Base-by-base conservation (phyloP, 352 stramenopile species). In the Globisporangium acanthophoron region DNA sequence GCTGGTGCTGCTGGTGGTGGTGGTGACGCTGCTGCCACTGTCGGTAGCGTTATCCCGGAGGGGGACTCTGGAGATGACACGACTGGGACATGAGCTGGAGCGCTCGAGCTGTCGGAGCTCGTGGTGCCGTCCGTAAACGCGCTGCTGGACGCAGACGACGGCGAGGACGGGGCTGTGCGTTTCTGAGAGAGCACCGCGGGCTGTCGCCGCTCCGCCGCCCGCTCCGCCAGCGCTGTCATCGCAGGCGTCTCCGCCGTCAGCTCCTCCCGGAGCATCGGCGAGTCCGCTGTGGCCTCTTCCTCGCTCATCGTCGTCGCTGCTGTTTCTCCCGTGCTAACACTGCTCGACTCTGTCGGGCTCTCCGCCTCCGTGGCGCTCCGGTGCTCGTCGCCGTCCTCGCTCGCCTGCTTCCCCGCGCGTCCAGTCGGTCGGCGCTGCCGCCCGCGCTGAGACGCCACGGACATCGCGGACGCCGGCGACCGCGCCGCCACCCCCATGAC, bases 401-500 rank as follows among this genome's bases (percentile, higher is more conserved):
- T 40, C 44, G 41, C 13, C 18, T 9, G n/a, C 43, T 47, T 47
- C 0, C 18, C 16, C 5, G 43, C 12, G 5, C 43, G 18, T 9
- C 6, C n/a, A 1, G 7, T 29, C 20, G 44, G 21, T 7, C 44
- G 44, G 44, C 41, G 41, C 44, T 27, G 18, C 15, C 41, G 41
- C 4, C 41, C 41, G 18, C 41, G 41, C 29, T 29, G 7, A 16
- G n/a, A 37, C 16, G 37, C 18, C 15, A 18, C 18, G 24, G 24
- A 27, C 24, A 27, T 27, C 24, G 24, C 24, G 24, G 24, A 27
- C 33, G 12, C 64, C 37, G 20, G 69, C 52, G 39, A 39, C 18
- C 31, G 31, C 20, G 50, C 9, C 9, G 50, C 31, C 58, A 72
- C 69, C 2, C 70, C 69, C 62, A 91, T 80, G 33, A 88, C 70